Evolutionary conservation across 169 alveolate species (phyloP), one percentile per base, ranked within the genome.

Genomic region (Plasmodium fragile): DNA sequence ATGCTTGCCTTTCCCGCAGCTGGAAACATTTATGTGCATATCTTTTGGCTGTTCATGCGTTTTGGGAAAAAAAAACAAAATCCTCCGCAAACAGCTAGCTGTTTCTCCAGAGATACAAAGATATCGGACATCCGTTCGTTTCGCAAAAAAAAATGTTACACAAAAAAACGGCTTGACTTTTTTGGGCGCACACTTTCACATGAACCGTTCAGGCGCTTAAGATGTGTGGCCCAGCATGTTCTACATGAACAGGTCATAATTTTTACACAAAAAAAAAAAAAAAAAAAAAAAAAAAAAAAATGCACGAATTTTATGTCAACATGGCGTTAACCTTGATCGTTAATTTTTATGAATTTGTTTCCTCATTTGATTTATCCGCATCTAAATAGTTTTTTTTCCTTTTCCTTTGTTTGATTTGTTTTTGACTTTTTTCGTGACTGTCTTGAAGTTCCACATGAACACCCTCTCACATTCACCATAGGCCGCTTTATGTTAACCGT

Each of bases 161-260:
- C 6, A 13, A 49, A 49, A 49, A 49, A 49, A 13, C 59, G 59
- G 59, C 59, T 11, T 49, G 59, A 18, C 59, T 49, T 49, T 49
- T 49, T 49, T 49, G 18, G 59, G 16, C 22, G 18, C 18, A 49
- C 59, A 49, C 22, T 49, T 49, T 13, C 59, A 7, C 59, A 49
- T 49, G 59, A 49, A 49, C 59, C 59, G 59, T 49, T 49, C 59
- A 49, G 59, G 59, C 59, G 22, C 59, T 49, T 13, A 49, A 49
- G 13, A 75, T 30, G 28, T 28, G 82, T 36, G 25, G 72, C 41
- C 41, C 7, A n/a, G 41, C 87, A 80, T 10, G 72, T 80, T 80
- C 87, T 80, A 80, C 87, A 80, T 80, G 75, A 39, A 25, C 87
- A 80, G 53, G 87, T 80, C 87, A 80, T 80, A 80, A 49, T 80